These are phyloP conservation scores for Fomes fomentarius DNA, from an alignment of 1,284 basidiomycete species.

Conservation along the genomic window DNA sequence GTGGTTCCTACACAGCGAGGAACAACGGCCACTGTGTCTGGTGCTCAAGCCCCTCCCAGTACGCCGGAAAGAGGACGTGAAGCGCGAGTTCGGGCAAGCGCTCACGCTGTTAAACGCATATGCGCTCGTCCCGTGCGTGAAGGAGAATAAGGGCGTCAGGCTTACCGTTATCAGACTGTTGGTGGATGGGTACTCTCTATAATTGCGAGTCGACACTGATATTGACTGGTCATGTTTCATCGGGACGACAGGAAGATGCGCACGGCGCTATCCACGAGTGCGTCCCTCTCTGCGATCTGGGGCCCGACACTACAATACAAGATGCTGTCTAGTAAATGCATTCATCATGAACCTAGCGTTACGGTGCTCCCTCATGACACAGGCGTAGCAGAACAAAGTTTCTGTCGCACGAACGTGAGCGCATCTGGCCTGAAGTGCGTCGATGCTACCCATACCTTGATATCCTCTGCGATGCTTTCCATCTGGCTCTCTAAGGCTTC, in stretches of 20 bases:
- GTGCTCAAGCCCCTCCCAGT: conserved; percentile 90
- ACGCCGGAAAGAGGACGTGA: conserved; percentile 89
- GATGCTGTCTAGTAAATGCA: too few relatives aligned
- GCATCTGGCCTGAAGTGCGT: too few relatives aligned
- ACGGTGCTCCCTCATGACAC: too few relatives aligned
- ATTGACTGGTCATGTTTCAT: too few relatives aligned
- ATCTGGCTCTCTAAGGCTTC: too few relatives aligned
- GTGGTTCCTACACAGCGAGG: conserved; percentile 86
- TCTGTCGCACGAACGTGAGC: too few relatives aligned
- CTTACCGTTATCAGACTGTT: conserved; percentile 74
- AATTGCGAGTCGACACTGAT: too few relatives aligned
- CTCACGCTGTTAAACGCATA: conserved; percentile 86
- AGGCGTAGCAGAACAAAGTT: too few relatives aligned
- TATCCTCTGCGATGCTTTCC: too few relatives aligned
- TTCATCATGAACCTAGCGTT: too few relatives aligned
- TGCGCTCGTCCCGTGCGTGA: conserved; percentile 80
- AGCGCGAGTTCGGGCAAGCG: conserved; percentile 90
- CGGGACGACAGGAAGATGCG: conserved; percentile 65
- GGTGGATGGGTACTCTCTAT: conserved; percentile 75
- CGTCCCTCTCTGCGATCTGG: conserved; percentile 83
- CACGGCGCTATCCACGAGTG: conserved; percentile 64
- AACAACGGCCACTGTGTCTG: conserved; percentile 80
- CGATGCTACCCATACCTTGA: too few relatives aligned
- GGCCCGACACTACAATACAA: too few relatives aligned
- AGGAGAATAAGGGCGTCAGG: conserved; percentile 61